Percentiles rank a stretch among this genome's conserved stretches.
Conservation (phyloP, 2,329 filamentous ascomycete species). For the Aaosphaeria arxii region DNA sequence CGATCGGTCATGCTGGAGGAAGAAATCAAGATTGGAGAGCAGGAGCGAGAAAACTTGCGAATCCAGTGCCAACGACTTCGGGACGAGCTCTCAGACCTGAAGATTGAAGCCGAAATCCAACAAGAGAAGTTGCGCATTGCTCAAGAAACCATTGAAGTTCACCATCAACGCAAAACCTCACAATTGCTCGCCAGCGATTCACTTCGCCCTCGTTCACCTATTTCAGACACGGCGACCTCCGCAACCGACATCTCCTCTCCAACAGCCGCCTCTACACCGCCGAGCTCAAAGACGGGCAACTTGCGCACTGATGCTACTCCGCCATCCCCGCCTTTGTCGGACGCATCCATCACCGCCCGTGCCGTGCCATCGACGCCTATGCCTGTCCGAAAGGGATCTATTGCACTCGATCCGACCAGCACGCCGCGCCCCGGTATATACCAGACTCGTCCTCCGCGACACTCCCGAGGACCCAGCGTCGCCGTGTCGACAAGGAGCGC, state of each 20-base stretch:
- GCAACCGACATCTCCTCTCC: conserved; percentile 84
- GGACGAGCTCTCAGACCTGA: conserved; percentile 88
- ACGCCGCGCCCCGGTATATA: conserved; percentile 55
- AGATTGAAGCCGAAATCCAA: conserved; percentile 91
- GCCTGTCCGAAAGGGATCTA: conserved; percentile 41
- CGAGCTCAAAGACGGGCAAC: conserved; percentile 62
- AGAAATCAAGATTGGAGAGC: conserved; percentile 85
- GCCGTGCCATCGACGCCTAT: conserved; percentile 39
- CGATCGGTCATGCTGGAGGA: conserved; percentile 90
- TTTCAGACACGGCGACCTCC: conserved; percentile 73
- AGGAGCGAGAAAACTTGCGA: conserved; percentile 82
- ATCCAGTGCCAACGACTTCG: conserved; percentile 88
- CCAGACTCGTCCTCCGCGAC: conserved; percentile 43
- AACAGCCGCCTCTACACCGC: conserved; percentile 84
- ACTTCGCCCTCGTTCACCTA: conserved; percentile 61
- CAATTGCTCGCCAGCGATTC: conserved; percentile 49
- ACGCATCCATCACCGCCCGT: conserved; percentile 63
- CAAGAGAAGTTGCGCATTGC: conserved; percentile 86
- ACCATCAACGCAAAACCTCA: conserved; percentile 51
- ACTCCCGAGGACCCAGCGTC: conserved; percentile 59
- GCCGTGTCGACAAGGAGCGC: conserved; percentile 41
- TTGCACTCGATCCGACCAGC: conserved; percentile 50
- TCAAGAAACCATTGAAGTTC: conserved; percentile 49
- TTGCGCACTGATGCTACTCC: conserved; percentile 72
- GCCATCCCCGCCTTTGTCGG: conserved; percentile 90